These are phyloP conservation scores for Nannizzia gypsea DNA, from an alignment of 2,329 filamentous ascomycete species.

Conservation along the genomic window DNA sequence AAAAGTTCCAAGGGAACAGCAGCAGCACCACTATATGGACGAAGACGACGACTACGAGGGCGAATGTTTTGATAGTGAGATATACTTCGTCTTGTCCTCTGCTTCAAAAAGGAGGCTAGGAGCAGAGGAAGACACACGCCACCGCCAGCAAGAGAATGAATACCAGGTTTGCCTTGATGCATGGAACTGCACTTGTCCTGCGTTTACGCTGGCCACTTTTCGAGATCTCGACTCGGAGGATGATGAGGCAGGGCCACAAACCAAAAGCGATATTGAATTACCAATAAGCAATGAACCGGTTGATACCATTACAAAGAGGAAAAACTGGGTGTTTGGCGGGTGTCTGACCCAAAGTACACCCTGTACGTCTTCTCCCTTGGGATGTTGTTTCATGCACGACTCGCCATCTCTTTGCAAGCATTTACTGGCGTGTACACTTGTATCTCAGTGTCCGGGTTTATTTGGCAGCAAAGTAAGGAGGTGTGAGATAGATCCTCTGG, in stretches of 20 bases:
- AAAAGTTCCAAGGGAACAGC: not conserved
- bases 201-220: conserved; percentile 66
- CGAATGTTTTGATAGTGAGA: conserved; percentile 9
- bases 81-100: conserved; percentile 56
- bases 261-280: not conserved
- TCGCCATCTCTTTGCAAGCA: conserved; percentile 61
- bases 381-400: conserved; percentile 3
- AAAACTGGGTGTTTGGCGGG: conserved; percentile 6
- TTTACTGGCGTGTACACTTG: conserved; percentile 69
- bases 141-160: conserved; percentile 13
- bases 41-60: not conserved
- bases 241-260: not conserved
- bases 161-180: conserved; percentile 63
- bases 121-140: not conserved
- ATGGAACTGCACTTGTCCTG: conserved; percentile 86
- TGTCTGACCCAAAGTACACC: not conserved
- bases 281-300: not conserved
- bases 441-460: conserved; percentile 49
- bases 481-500: conserved; percentile 30
- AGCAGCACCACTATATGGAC: not conserved
- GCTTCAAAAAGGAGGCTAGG: conserved; percentile 12
- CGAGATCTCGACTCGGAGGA: not conserved
- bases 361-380: not conserved
- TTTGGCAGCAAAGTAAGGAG: conserved; percentile 48
- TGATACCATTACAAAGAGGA: not conserved